Percentiles rank a stretch among this genome's conserved stretches.
Evolutionary conservation across 192 early-diverging fungal genomes (phyloP).

Genomic region (Coemansia sp.): DNA sequence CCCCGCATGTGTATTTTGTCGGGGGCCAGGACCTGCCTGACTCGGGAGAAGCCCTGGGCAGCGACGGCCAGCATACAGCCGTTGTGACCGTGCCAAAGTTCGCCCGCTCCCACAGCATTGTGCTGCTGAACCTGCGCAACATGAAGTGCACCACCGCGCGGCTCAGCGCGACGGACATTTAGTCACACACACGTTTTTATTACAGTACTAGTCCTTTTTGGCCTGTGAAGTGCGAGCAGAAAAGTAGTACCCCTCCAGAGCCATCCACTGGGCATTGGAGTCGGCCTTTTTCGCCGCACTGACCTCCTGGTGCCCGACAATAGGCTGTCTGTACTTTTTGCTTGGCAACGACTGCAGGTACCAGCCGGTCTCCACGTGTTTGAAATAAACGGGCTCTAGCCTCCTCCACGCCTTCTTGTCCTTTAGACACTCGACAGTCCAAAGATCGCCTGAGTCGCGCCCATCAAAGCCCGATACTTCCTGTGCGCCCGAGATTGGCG

Average conservation of each 20-base stretch:
- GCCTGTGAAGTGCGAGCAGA: neutral
- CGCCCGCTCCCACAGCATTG: slow-evolving; percentile 63
- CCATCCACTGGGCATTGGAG: slow-evolving; percentile 50
- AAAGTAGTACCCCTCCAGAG: slow-evolving; percentile 47
- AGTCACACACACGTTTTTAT: neutral
- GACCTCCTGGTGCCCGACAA: slow-evolving; percentile 50
- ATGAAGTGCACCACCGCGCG: slow-evolving; percentile 51
- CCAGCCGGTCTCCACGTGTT: slow-evolving; percentile 37
- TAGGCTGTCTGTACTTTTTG: slow-evolving; percentile 52
- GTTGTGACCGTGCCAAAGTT: slow-evolving; percentile 83
- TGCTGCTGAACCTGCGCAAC: slow-evolving; percentile 77
- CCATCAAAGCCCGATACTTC: slow-evolving; percentile 56
- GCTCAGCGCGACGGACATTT: neutral
- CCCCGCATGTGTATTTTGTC: slow-evolving; percentile 87
- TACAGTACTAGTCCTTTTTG: neutral
- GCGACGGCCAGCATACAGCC: slow-evolving; percentile 61
- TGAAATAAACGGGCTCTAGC: slow-evolving; percentile 32
- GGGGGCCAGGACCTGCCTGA: slow-evolving; percentile 84
- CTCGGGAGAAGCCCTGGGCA: slow-evolving; percentile 50
- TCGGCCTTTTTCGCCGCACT: slow-evolving; percentile 41
- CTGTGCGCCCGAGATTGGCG: slow-evolving; percentile 49
- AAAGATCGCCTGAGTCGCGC: slow-evolving; percentile 47
- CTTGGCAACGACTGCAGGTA: slow-evolving; percentile 40
- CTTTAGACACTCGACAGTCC: slow-evolving; percentile 45
- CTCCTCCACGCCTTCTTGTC: slow-evolving; percentile 26